Conservation (phyloP, 306 rosid genomes). For the Biancaea sappan region DNA sequence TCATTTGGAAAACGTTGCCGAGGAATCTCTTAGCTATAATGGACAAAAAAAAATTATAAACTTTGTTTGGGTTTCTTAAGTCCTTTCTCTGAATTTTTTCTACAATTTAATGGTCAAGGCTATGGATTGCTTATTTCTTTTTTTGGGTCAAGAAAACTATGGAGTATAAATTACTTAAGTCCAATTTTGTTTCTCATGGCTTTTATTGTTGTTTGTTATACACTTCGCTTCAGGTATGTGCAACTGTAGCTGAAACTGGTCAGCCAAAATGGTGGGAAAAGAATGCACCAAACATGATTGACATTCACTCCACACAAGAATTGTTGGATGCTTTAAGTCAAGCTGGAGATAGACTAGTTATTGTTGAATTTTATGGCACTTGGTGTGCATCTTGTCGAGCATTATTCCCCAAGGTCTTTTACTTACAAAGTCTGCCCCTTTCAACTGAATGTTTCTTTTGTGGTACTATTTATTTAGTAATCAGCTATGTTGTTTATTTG, state of each 20-base stretch:
- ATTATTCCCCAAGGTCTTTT: slow-evolving; percentile 82
- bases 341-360: slow-evolving; percentile 92
- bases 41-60: not conserved
- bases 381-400: slow-evolving; percentile 99
- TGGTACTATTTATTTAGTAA: not conserved
- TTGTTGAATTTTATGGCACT: slow-evolving; percentile 97
- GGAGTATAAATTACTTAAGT: slow-evolving; percentile 17
- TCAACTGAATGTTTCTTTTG: slow-evolving; percentile 15
- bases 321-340: slow-evolving; percentile 76
- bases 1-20: not conserved
- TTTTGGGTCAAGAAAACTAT: too few relatives aligned
- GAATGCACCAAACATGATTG: slow-evolving; percentile 89
- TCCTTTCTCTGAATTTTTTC: not conserved
- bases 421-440: slow-evolving; percentile 29
- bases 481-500: slow-evolving; percentile 16
- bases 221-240: slow-evolving; percentile 64
- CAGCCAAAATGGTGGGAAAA: slow-evolving; percentile 99
- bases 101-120: not conserved
- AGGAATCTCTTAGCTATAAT: slow-evolving; percentile 14
- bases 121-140: too few relatives aligned
- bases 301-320: slow-evolving; percentile 94
- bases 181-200: slow-evolving; percentile 20
- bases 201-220: slow-evolving; percentile 36
- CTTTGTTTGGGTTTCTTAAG: not conserved
- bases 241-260: slow-evolving; percentile 73